Evolutionary conservation across 1,139 yeast species (phyloP), one percentile per base, ranked within the genome.

Genomic region (Saccharomyces hybrid): DNA sequence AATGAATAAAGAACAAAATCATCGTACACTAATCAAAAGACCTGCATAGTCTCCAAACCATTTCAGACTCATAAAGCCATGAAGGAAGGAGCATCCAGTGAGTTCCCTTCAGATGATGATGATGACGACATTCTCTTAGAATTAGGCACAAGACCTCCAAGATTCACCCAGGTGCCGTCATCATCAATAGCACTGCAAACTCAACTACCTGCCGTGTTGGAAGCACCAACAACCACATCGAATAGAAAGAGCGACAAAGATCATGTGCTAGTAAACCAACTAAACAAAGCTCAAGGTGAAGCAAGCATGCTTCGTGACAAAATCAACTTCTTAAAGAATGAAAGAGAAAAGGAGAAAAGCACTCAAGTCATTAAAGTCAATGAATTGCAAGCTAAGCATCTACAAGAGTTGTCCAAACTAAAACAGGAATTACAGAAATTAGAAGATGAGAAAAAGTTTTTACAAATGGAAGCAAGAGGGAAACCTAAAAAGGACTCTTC

Each of bases 291-390:
- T 0, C 84, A 79, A 59, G 96, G 96, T 3, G 96, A 89, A 64
- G 82, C 86, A 31, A 83, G 95, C 9, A 83, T 88, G 42, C 74
- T 89, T 26, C 73, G 91, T 55, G 82, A 85, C 16, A 88, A 85
- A 62, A 70, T 88, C 49, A 72, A 77, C 19, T 77, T 78, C 51
- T 64, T 80, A 8, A 81, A 80, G 52, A 68, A 69, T 31, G 76
- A 62, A 19, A 62, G 56, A 32, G 61, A 62, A 8, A 60, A 58
- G 5, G 72, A 69, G 16, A 63, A 60, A 46, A 50, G 53, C 13
- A 52, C 71, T 47, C 78, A 78, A 54, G 73, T 71, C 3, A 70
- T 73, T 2, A 83, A 79, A 59, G 68, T 78, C n/a, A 67, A 67
- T 19, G 73, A 75, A 26, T 60, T 84, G 49, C 72, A 73, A 50